Conservation (phyloP, 805 yeast genomes). For the Yarrowia keelungensis region DNA sequence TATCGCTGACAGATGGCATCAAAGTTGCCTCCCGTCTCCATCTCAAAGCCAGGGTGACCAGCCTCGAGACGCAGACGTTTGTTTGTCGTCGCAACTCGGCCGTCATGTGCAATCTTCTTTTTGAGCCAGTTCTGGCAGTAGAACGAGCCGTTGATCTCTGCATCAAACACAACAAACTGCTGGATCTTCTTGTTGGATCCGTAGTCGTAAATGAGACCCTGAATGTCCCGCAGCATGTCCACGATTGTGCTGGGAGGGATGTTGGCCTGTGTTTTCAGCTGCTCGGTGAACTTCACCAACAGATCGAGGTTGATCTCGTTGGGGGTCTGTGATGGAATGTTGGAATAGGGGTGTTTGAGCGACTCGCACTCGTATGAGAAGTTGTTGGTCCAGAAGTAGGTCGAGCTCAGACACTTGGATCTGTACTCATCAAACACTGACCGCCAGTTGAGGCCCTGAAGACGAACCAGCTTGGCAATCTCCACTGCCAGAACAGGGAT, state of each 20-base stretch:
- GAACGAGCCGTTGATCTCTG: conserved; percentile 45
- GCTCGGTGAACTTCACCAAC: conserved; percentile 42
- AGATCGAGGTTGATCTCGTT: conserved; percentile 35
- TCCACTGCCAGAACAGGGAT: conserved; percentile 21
- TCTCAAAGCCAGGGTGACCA: conserved; percentile 35
- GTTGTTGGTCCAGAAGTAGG: conserved; percentile 48
- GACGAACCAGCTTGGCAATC: conserved; percentile 13
- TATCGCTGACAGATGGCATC: conserved; percentile 21
- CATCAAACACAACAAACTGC: conserved; percentile 43
- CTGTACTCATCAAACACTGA: conserved; percentile 43
- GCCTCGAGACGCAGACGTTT: conserved; percentile 21
- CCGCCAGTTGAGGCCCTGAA: conserved; percentile 39
- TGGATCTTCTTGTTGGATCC: conserved; percentile 32
- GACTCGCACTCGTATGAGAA: conserved; percentile 47
- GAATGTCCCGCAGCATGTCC: conserved; percentile 47
- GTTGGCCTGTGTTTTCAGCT: conserved; percentile 40
- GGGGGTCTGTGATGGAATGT: conserved; percentile 17
- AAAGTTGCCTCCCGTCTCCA: conserved; percentile 21
- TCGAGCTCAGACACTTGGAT: conserved; percentile 43
- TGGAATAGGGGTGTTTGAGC: background rate
- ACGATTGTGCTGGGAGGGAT: conserved; percentile 45
- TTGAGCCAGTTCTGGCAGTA: conserved; percentile 40
- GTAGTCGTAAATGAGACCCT: conserved; percentile 44
- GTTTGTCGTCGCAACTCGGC: conserved; percentile 22
- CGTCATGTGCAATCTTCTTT: conserved; percentile 42